Conservation (phyloP, 2,329 filamentous ascomycete genomes). For the Sporothrix inflata region DNA sequence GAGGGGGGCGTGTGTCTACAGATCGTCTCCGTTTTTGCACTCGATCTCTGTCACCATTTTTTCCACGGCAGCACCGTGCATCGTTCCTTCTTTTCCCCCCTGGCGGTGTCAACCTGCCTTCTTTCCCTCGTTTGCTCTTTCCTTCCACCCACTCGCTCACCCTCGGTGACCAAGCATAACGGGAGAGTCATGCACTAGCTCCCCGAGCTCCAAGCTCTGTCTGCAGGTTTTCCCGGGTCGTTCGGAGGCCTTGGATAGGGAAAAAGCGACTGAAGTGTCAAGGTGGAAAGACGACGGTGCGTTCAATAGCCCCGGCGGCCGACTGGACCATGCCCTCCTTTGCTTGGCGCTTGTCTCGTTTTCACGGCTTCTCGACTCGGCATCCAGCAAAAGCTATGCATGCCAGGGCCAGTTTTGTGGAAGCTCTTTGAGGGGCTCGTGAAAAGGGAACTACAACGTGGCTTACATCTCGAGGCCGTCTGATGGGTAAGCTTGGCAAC, state of each 20-base stretch:
- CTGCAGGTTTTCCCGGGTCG: slow-evolving; percentile 2
- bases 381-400: background rate
- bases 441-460: background rate
- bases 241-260: background rate
- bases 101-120: background rate
- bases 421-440: background rate
- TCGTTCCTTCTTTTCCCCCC: background rate
- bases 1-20: background rate
- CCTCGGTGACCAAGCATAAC: slow-evolving; percentile 19
- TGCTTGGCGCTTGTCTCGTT: slow-evolving; percentile 11
- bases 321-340: background rate
- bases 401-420: background rate
- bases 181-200: slow-evolving; percentile 20
- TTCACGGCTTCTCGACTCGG: background rate
- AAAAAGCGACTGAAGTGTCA: background rate
- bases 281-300: background rate
- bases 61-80: background rate
- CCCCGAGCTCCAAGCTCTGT: background rate
- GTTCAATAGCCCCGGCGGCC: background rate
- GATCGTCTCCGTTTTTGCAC: slow-evolving; percentile 10
- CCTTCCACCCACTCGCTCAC: background rate
- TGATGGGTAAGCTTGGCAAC: background rate
- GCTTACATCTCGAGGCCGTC: background rate
- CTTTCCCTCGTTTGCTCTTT: background rate
- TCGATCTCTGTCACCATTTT: background rate